A percentile compares a stretch with the other conserved stretches of the same genome.
Evolutionary conservation across 805 yeast species (phyloP).

Genomic region (Wickerhamiella australiensis): DNA sequence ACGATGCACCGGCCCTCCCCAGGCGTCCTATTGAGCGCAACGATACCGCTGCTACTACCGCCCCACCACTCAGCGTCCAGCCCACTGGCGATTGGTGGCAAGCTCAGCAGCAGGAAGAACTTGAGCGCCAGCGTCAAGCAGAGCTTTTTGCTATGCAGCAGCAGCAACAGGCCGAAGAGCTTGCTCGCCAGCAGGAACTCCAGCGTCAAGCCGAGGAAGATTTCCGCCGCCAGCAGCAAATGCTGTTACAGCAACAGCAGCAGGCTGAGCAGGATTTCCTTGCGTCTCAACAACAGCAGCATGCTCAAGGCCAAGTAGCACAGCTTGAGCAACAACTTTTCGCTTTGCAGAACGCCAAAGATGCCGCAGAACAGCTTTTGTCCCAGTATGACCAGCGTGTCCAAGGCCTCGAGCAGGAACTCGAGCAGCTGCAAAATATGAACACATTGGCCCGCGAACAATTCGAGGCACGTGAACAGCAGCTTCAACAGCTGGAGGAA

Average conservation of each 20-base stretch:
- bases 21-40: slow-evolving; percentile 29
- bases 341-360: slow-evolving; percentile 66
- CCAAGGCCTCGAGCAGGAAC: slow-evolving; percentile 64
- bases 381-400: slow-evolving; percentile 83
- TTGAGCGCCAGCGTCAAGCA: slow-evolving; percentile 45
- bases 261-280: slow-evolving; percentile 57
- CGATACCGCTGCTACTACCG: slow-evolving; percentile 21
- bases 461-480: slow-evolving; percentile 63
- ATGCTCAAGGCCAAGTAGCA: slow-evolving; percentile 65
- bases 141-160: slow-evolving; percentile 24
- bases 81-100: slow-evolving; percentile 37
- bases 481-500: slow-evolving; percentile 52
- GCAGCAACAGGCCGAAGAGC: slow-evolving; percentile 51
- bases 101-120: slow-evolving; percentile 39
- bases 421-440: slow-evolving; percentile 33
- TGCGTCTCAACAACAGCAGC: slow-evolving; percentile 57
- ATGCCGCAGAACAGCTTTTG: slow-evolving; percentile 68
- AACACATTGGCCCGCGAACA: slow-evolving; percentile 60
- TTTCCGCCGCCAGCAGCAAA: slow-evolving; percentile 50
- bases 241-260: slow-evolving; percentile 55
- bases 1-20: slow-evolving; percentile 34
- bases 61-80: slow-evolving; percentile 22
- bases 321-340: slow-evolving; percentile 73
- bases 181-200: slow-evolving; percentile 53
- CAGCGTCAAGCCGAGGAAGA: slow-evolving; percentile 60